A percentile compares a stretch with the other conserved stretches of the same genome.
These are phyloP conservation scores for Paecilomyces variotii DNA, from an alignment of 2,329 filamentous ascomycete genomes.

Conservation along the genomic window DNA sequence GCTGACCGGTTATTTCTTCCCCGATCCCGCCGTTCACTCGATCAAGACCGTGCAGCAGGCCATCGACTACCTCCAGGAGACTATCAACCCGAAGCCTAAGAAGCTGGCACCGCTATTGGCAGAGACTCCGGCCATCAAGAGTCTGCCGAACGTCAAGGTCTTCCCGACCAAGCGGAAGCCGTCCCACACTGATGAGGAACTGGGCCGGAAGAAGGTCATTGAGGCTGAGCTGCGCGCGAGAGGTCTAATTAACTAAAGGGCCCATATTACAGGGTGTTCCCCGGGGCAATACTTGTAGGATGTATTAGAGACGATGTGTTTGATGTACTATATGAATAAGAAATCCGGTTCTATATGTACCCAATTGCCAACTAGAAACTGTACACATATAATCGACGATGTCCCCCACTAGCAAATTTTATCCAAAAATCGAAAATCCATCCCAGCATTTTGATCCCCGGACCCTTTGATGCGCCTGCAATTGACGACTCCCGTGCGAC, in stretches of 20 bases:
- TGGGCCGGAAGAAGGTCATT: slow-evolving; percentile 75
- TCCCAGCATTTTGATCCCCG: not conserved
- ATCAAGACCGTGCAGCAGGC: slow-evolving; percentile 49
- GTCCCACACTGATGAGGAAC: slow-evolving; percentile 61
- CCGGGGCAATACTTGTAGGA: slow-evolving; percentile 1
- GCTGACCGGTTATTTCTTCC: slow-evolving; percentile 67
- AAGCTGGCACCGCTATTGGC: slow-evolving; percentile 56
- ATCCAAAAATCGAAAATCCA: not conserved
- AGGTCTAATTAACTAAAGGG: slow-evolving; percentile 46
- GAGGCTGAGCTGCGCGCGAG: slow-evolving; percentile 59
- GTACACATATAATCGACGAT: not conserved
- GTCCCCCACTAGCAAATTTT: not conserved
- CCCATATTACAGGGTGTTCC: not conserved
- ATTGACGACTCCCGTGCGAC: slow-evolving; percentile 1
- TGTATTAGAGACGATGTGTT: slow-evolving; percentile 7
- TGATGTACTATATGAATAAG: slow-evolving; percentile 14
- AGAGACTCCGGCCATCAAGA: slow-evolving; percentile 38
- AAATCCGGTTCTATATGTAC: not conserved
- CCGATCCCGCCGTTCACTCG: slow-evolving; percentile 59
- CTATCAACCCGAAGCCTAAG: slow-evolving; percentile 32
- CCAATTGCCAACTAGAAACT: not conserved
- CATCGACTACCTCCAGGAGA: slow-evolving; percentile 41
- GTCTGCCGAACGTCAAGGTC: slow-evolving; percentile 63
- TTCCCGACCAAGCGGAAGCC: slow-evolving; percentile 57
- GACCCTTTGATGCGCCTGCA: not conserved